A percentile compares a stretch with the other conserved stretches of the same genome.
Conservation (phyloP, 2,329 filamentous ascomycete genomes). For the Domatiomyces globalis region DNA sequence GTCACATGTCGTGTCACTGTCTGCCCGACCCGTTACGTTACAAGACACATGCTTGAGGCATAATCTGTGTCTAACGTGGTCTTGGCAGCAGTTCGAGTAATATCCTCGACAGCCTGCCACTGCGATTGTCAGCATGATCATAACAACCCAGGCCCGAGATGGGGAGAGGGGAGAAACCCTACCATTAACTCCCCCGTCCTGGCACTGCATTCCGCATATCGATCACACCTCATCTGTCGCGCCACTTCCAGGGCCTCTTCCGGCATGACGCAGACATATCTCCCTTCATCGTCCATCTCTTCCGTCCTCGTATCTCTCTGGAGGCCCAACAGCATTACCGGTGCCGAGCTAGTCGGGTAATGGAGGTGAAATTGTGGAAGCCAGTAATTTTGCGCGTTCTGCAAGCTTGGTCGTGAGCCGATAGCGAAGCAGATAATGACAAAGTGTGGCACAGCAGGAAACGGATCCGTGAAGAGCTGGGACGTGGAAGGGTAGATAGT, state of each 20-base stretch:
- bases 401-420: slow-evolving; percentile 36
- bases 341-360: slow-evolving; percentile 38
- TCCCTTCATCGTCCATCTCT: slow-evolving; percentile 10
- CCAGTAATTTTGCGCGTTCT: slow-evolving; percentile 34
- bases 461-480: slow-evolving; percentile 44
- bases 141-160: neutral
- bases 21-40: neutral
- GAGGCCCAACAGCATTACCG: slow-evolving; percentile 45
- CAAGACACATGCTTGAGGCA: neutral
- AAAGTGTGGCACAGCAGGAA: slow-evolving; percentile 37
- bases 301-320: slow-evolving; percentile 36
- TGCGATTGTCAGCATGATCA: neutral
- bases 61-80: slow-evolving; percentile 27
- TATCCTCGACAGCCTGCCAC: slow-evolving; percentile 45
- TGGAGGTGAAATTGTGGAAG: slow-evolving; percentile 31
- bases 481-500: slow-evolving; percentile 44
- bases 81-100: slow-evolving; percentile 43
- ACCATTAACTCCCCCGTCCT: slow-evolving; percentile 44
- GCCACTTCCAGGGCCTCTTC: slow-evolving; percentile 42
- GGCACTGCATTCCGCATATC: slow-evolving; percentile 50
- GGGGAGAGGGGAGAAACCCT: too few relatives aligned
- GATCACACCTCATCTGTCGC: slow-evolving; percentile 46
- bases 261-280: slow-evolving; percentile 23
- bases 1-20: too few relatives aligned
- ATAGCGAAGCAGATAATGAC: slow-evolving; percentile 48